These are phyloP conservation scores for Neopestalotiopsis rosae DNA, from an alignment of 2,329 filamentous ascomycete species.

Conservation along the genomic window DNA sequence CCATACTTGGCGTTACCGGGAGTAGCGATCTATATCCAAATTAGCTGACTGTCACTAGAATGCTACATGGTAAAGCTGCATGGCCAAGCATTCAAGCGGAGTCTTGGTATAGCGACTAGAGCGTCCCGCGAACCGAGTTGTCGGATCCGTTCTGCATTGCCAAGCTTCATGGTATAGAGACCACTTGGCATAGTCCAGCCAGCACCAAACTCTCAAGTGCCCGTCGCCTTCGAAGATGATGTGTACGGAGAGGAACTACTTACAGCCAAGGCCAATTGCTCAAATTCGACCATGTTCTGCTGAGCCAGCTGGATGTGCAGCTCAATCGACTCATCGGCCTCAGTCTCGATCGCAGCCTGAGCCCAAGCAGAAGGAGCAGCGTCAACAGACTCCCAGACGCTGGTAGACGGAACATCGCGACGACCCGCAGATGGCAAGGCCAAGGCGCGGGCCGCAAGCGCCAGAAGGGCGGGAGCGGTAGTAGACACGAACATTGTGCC, in stretches of 20 bases:
- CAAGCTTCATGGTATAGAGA: not conserved
- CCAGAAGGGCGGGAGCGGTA: conserved; percentile 13
- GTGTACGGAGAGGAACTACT: not conserved
- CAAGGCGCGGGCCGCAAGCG: conserved; percentile 14
- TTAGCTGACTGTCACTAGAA: not conserved
- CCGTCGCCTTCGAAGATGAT: no score
- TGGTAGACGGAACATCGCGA: conserved; percentile 3
- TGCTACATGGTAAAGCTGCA: not conserved
- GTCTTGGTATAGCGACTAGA: not conserved
- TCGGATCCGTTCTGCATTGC: not conserved
- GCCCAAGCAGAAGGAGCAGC: conserved; percentile 7
- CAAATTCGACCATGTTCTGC: conserved; percentile 13
- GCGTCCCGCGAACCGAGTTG: not conserved
- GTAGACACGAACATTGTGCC: conserved; percentile 12
- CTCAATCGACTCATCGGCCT: conserved; percentile 5
- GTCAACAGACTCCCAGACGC: conserved; percentile 13
- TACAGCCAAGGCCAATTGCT: conserved; percentile 11
- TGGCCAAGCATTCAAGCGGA: not conserved
- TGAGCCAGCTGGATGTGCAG: conserved; percentile 15
- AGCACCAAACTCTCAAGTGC: not conserved
- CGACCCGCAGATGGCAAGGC: conserved; percentile 8
- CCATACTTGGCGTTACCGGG: conserved; percentile 17
- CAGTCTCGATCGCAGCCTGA: not conserved
- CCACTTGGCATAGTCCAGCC: not conserved
- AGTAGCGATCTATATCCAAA: conserved; percentile 9